These are phyloP conservation scores for Petasospora rhodanensis DNA, from an alignment of 1,139 yeast genomes.

Conservation along the genomic window DNA sequence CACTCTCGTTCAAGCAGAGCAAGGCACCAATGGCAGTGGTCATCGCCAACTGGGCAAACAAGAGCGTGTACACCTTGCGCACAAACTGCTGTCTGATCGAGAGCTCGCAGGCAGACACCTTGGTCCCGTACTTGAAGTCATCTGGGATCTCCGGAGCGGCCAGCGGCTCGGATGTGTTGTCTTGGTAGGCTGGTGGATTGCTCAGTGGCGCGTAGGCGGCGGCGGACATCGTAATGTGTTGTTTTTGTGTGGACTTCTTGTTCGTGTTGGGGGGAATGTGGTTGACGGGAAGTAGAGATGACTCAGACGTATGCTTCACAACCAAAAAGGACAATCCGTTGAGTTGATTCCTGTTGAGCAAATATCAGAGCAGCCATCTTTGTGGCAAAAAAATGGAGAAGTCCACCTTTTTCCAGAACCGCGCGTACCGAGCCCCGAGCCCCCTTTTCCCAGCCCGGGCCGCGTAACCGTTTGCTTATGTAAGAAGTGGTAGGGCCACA, in stretches of 20 bases:
- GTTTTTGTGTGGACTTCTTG: too few relatives aligned
- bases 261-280: too few relatives aligned
- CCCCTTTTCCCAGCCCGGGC: too few relatives aligned
- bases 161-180: slow-evolving; percentile 4
- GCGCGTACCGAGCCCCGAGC: too few relatives aligned
- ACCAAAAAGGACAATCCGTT: too few relatives aligned
- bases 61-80: slow-evolving; percentile 72
- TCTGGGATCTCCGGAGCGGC: slow-evolving; percentile 44
- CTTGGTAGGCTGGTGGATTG: slow-evolving; percentile 20
- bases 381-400: too few relatives aligned
- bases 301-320: too few relatives aligned
- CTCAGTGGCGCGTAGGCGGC: slow-evolving; percentile 18
- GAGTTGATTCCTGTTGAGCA: too few relatives aligned
- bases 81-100: slow-evolving; percentile 72
- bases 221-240: slow-evolving; percentile 13
- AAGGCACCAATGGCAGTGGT: slow-evolving; percentile 59
- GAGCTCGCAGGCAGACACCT: slow-evolving; percentile 73
- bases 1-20: slow-evolving; percentile 42
- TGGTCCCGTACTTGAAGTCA: slow-evolving; percentile 79
- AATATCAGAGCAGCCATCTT: too few relatives aligned
- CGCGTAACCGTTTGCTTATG: neutral
- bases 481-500: too few relatives aligned
- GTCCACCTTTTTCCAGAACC: too few relatives aligned
- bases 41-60: slow-evolving; percentile 57
- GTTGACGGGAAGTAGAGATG: too few relatives aligned